A percentile compares a stretch with the other conserved stretches of the same genome.
phyloP scores from a whole-genome alignment of 192 early-diverging fungal genomes.

The Backusella circina region DNA sequence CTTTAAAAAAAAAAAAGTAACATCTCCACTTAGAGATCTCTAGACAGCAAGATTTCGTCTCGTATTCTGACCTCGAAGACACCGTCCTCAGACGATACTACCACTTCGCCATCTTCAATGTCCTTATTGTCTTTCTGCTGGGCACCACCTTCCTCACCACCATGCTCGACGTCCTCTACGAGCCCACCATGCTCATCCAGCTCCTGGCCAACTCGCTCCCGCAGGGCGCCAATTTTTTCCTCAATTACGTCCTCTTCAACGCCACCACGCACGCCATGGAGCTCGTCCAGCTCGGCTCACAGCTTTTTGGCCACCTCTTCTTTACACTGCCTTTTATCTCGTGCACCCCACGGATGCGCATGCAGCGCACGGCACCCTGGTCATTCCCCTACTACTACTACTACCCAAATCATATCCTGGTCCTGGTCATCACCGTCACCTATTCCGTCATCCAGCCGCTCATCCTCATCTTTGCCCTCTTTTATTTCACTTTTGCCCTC shows the following conservation, averaged over 20 bases:
- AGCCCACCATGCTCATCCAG: constrained; percentile 49
- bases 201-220: constrained; percentile 47
- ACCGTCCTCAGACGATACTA: constrained; percentile 53
- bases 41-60: constrained; percentile 52
- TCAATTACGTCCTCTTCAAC: constrained; percentile 61
- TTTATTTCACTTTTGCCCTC: constrained; percentile 50
- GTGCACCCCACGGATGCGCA: constrained; percentile 51
- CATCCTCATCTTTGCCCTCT: constrained; percentile 49
- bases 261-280: constrained; percentile 56
- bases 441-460: constrained; percentile 59
- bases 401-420: constrained; percentile 55
- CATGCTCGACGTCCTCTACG: constrained; percentile 42
- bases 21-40: constrained; percentile 59
- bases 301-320: constrained; percentile 47
- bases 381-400: constrained; percentile 62
- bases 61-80: constrained; percentile 55
- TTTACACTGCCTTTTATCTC: constrained; percentile 43
- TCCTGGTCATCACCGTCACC: constrained; percentile 58
- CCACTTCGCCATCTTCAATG: constrained; percentile 61
- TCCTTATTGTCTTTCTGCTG: constrained; percentile 56
- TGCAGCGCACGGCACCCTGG: constrained; percentile 46
- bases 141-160: constrained; percentile 52
- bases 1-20: no score
- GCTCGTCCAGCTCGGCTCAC: constrained; percentile 54
- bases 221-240: constrained; percentile 57